These are phyloP conservation scores for Fusarium kyushuense DNA, from an alignment of 2,329 filamentous ascomycete species.

Conservation along the genomic window DNA sequence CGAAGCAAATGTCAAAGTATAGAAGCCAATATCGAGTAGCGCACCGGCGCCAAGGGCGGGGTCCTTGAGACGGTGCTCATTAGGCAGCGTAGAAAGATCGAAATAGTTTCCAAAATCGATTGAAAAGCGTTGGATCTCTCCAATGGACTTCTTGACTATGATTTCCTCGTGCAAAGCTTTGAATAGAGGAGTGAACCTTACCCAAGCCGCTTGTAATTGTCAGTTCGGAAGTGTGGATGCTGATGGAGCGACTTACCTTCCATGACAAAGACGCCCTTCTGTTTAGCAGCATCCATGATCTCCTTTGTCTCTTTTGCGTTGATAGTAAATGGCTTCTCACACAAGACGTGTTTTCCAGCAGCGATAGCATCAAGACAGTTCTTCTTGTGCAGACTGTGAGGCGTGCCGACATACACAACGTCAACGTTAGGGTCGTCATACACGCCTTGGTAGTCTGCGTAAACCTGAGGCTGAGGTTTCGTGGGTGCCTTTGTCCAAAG, in stretches of 20 bases:
- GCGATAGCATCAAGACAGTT: conserved; percentile 59
- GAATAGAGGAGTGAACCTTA: conserved; percentile 25
- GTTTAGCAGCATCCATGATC: conserved; percentile 14
- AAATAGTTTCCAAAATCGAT: conserved; percentile 33
- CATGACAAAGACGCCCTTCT: conserved; percentile 23
- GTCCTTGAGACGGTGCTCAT: conserved; percentile 22
- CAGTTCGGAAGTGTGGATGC: background rate
- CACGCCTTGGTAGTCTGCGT: conserved; percentile 51
- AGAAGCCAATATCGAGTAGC: conserved; percentile 20
- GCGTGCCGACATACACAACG: conserved; percentile 60
- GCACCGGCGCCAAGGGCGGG: conserved; percentile 26
- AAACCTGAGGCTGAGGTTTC: conserved; percentile 11
- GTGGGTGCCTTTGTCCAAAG: conserved; percentile 8
- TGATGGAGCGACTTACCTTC: background rate
- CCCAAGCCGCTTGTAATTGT: conserved; percentile 20
- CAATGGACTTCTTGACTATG: conserved; percentile 22
- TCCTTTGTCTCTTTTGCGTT: conserved; percentile 20
- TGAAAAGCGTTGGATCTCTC: conserved; percentile 16
- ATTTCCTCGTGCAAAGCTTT: conserved; percentile 22
- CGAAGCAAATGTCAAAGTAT: conserved; percentile 16
- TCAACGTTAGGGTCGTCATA: conserved; percentile 58
- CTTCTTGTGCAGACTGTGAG: conserved; percentile 58
- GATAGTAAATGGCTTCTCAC: conserved; percentile 59
- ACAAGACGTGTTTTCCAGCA: conserved; percentile 59
- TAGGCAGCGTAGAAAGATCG: background rate